These are phyloP conservation scores for Pseudotsuga menziesii DNA, from an alignment of 75 land plant genomes.

Conservation along the genomic window DNA sequence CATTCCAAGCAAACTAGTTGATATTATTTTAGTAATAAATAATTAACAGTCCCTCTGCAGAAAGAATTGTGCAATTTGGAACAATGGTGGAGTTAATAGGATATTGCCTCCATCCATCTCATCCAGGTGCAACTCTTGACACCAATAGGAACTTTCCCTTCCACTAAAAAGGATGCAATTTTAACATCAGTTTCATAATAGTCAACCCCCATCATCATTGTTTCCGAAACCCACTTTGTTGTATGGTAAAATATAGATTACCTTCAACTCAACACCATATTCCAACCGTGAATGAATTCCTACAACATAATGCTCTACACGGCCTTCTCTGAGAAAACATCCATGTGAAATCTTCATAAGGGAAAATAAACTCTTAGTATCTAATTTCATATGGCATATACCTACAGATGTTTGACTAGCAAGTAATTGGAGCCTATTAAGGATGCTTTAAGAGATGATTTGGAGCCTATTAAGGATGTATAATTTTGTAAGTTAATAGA, in stretches of 20 bases:
- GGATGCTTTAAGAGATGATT: too few species aligned
- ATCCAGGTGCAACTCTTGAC: conserved; percentile 12
- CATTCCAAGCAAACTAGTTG: too few species aligned
- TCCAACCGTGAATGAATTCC: conserved; percentile 68
- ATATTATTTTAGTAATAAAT: too few species aligned
- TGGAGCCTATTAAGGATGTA: too few species aligned
- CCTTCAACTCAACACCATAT: conserved; percentile 63
- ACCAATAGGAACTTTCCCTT: conserved; percentile 89
- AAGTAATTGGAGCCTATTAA: too few species aligned
- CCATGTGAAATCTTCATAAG: conserved; percentile 52
- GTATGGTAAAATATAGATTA: conserved; percentile 13
- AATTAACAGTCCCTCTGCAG: too few species aligned
- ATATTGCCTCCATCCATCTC: too few species aligned
- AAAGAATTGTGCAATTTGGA: too few species aligned
- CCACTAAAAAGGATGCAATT: conserved; percentile 52
- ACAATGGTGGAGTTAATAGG: too few species aligned
- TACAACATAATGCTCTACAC: conserved; percentile 58
- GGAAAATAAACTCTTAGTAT: too few species aligned
- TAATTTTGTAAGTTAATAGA: too few species aligned
- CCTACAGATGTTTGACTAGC: not conserved
- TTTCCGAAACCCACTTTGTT: conserved; percentile 13
- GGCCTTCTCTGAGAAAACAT: conserved; percentile 62
- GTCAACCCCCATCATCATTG: conserved; percentile 93
- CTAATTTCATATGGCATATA: not conserved
- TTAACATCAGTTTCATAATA: conserved; percentile 83